Evolutionary conservation across 495 filamentous ascomycete genomes (phyloP).

Genomic region (Diplogelasinospora grovesii): DNA sequence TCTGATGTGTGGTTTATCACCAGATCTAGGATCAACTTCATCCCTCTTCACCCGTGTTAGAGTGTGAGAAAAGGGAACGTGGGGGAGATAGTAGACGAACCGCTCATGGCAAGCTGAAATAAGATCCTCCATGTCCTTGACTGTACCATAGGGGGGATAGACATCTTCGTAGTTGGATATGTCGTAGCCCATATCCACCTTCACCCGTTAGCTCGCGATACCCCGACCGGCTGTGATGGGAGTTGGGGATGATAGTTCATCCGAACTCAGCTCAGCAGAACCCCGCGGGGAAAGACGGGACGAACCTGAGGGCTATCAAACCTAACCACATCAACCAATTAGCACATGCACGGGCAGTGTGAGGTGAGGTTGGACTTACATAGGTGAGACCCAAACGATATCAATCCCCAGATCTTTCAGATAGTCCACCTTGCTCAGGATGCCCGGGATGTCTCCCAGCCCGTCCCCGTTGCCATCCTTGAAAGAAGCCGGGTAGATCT

Average conservation of each 20-base stretch:
- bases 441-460: conserved; percentile 61
- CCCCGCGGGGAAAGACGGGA: too few relatives aligned
- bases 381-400: conserved; percentile 62
- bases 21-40: conserved; percentile 68
- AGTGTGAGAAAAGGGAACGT: background rate
- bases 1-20: conserved; percentile 79
- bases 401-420: conserved; percentile 57
- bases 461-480: conserved; percentile 64
- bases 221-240: too few relatives aligned
- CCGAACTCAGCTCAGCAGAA: too few relatives aligned
- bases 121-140: conserved; percentile 60
- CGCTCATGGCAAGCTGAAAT: conserved; percentile 50
- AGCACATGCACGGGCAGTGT: background rate
- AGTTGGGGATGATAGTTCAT: too few relatives aligned
- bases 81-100: too few relatives aligned
- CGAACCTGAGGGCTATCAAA: conserved; percentile 59
- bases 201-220: too few relatives aligned
- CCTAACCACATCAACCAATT: conserved; percentile 6
- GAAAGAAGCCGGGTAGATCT: conserved; percentile 65
- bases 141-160: conserved; percentile 54
- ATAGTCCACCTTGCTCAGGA: conserved; percentile 61
- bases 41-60: conserved; percentile 42
- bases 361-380: conserved; percentile 15
- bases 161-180: conserved; percentile 63
- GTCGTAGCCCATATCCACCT: conserved; percentile 65